These are phyloP conservation scores for Retiboletus fuscus DNA, from an alignment of 1,284 basidiomycete genomes.

Conservation along the genomic window DNA sequence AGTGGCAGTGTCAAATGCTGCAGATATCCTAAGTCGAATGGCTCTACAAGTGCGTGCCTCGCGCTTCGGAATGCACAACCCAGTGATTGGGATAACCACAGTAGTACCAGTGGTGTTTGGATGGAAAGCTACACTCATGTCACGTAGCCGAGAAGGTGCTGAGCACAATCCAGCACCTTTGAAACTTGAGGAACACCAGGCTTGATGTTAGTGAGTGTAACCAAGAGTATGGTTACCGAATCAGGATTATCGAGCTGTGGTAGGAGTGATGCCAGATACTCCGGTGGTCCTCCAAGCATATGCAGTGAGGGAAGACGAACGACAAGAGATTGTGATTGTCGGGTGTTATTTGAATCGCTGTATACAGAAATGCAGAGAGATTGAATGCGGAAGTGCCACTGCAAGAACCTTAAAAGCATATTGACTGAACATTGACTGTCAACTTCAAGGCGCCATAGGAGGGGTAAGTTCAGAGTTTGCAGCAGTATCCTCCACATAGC, in stretches of 20 bases:
- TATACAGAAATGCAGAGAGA: not conserved
- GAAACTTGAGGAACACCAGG: not conserved
- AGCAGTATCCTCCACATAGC: not conserved
- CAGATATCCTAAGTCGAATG: not conserved
- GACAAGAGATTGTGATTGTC: no score
- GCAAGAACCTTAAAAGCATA: not conserved
- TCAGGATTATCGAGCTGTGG: not conserved
- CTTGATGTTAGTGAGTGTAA: not conserved
- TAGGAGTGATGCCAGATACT: not conserved
- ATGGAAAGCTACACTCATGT: slow-evolving; percentile 4
- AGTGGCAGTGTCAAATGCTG: not conserved
- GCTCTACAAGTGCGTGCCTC: not conserved
- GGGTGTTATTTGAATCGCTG: no score
- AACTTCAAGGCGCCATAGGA: not conserved
- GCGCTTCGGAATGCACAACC: not conserved
- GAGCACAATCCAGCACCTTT: not conserved
- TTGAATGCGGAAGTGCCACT: not conserved
- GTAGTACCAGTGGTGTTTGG: not conserved
- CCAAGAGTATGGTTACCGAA: not conserved
- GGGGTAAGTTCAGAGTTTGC: not conserved
- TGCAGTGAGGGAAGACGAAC: not conserved
- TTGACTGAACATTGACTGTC: not conserved
- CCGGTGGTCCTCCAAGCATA: not conserved
- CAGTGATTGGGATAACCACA: not conserved
- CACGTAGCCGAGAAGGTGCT: not conserved